Evolutionary conservation across 1,139 yeast species (phyloP).

Genomic region (Lodderomyces jiufengensis): DNA sequence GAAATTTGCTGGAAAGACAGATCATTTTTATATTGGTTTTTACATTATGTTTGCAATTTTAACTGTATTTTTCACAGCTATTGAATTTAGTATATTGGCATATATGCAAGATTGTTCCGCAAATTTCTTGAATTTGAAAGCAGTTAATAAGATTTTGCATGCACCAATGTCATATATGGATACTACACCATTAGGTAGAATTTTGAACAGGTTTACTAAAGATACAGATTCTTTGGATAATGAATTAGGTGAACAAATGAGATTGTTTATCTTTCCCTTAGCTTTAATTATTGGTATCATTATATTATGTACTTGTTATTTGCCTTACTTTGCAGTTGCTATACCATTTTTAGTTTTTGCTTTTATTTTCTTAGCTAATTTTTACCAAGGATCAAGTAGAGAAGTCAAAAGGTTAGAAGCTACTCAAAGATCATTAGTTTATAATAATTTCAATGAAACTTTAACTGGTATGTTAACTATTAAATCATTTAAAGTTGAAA

Average conservation of each 20-base stretch:
- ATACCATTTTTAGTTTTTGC: conserved; percentile 37
- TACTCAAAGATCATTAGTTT: conserved; percentile 68
- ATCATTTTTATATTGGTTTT: conserved; percentile 29
- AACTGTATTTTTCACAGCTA: conserved; percentile 46
- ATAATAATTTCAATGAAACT: conserved; percentile 73
- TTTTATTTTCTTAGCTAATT: conserved; percentile 39
- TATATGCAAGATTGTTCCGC: conserved; percentile 48
- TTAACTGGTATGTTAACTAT: conserved; percentile 54
- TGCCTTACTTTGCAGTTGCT: conserved; percentile 64
- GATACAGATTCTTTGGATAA: conserved; percentile 85
- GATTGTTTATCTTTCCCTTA: conserved; percentile 44
- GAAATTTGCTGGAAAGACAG: conserved; percentile 22
- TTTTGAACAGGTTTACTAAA: conserved; percentile 64
- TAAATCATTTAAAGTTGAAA: conserved; percentile 33
- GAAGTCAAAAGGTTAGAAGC: conserved; percentile 85
- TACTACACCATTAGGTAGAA: conserved; percentile 62
- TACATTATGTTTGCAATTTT: conserved; percentile 34
- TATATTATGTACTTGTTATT: conserved; percentile 63
- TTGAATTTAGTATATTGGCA: conserved; percentile 54
- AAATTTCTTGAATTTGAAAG: conserved; percentile 33
- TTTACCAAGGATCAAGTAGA: conserved; percentile 68
- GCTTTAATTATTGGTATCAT: conserved; percentile 62
- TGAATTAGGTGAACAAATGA: conserved; percentile 61
- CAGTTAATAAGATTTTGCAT: conserved; percentile 41
- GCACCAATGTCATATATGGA: conserved; percentile 59